These are phyloP conservation scores for Syncephalastrum contaminatum DNA, from an alignment of 371 early-diverging fungal species.

Conservation along the genomic window DNA sequence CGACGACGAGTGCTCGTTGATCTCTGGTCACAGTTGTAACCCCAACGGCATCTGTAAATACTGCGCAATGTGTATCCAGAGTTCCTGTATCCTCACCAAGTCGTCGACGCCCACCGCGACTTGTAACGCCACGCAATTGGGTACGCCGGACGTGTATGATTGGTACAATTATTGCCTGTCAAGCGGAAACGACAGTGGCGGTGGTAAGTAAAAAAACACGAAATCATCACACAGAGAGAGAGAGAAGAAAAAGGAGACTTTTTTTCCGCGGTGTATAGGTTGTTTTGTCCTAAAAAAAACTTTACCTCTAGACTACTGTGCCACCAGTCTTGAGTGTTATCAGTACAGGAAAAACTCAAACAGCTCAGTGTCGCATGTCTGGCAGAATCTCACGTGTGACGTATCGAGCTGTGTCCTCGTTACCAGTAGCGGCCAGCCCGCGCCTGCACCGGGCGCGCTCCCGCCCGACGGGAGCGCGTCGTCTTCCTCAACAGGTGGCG, in stretches of 20 bases:
- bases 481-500: neutral
- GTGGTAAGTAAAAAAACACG: slow-evolving; percentile 19
- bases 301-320: slow-evolving; percentile 30
- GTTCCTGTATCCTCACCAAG: slow-evolving; percentile 36
- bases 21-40: slow-evolving; percentile 35
- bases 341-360: slow-evolving; percentile 33
- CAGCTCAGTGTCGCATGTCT: slow-evolving; percentile 25
- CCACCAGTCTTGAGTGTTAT: slow-evolving; percentile 41
- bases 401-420: slow-evolving; percentile 29
- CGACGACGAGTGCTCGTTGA: slow-evolving; percentile 31
- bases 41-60: slow-evolving; percentile 43
- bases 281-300: neutral
- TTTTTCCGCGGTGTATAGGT: neutral
- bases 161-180: slow-evolving; percentile 47
- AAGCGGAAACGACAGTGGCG: slow-evolving; percentile 32
- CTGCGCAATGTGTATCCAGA: slow-evolving; percentile 47
- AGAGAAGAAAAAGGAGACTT: slow-evolving; percentile 7
- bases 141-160: slow-evolving; percentile 23
- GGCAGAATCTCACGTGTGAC: slow-evolving; percentile 44
- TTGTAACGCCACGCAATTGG: slow-evolving; percentile 32
- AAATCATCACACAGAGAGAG: neutral
- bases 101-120: slow-evolving; percentile 11
- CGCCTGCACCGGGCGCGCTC: slow-evolving; percentile 21
- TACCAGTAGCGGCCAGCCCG: slow-evolving; percentile 18
- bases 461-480: neutral